Evolutionary conservation across 2,329 filamentous ascomycete species (phyloP).

Genomic region (Xylaria multiplex): DNA sequence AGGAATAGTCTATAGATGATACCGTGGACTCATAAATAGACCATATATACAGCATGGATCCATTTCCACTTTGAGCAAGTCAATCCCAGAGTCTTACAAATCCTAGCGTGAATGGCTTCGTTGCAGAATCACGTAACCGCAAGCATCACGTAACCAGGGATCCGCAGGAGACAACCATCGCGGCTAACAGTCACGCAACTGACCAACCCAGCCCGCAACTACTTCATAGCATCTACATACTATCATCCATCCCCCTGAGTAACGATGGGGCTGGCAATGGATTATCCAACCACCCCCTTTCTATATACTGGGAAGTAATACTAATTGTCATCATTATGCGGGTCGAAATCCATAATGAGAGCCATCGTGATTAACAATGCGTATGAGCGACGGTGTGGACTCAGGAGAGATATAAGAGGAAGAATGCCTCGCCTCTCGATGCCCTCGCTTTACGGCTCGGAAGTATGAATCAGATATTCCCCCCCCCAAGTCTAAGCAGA

Average conservation of each 20-base stretch:
- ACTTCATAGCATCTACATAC: neutral
- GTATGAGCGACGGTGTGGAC: neutral
- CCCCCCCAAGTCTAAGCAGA: neutral
- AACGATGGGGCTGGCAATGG: neutral
- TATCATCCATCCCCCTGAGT: neutral
- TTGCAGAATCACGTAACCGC: slow-evolving; percentile 6
- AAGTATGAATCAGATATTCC: neutral
- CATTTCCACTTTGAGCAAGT: neutral
- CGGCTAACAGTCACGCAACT: neutral
- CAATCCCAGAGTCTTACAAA: neutral
- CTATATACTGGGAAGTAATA: neutral
- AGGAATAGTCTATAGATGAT: neutral
- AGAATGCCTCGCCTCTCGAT: neutral
- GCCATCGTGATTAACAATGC: neutral
- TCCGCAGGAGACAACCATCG: neutral
- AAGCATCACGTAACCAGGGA: slow-evolving; percentile 9
- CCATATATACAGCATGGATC: too few relatives aligned
- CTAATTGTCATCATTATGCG: neutral
- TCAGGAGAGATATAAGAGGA: slow-evolving; percentile 6
- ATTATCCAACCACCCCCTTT: neutral
- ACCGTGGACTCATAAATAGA: too few relatives aligned
- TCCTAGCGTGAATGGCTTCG: slow-evolving; percentile 2
- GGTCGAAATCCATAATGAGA: neutral
- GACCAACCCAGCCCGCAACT: slow-evolving; percentile 5
- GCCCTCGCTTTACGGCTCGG: neutral